Evolutionary conservation across 441 rosid genomes (phyloP).

Genomic region (Aquilaria agallochum): DNA sequence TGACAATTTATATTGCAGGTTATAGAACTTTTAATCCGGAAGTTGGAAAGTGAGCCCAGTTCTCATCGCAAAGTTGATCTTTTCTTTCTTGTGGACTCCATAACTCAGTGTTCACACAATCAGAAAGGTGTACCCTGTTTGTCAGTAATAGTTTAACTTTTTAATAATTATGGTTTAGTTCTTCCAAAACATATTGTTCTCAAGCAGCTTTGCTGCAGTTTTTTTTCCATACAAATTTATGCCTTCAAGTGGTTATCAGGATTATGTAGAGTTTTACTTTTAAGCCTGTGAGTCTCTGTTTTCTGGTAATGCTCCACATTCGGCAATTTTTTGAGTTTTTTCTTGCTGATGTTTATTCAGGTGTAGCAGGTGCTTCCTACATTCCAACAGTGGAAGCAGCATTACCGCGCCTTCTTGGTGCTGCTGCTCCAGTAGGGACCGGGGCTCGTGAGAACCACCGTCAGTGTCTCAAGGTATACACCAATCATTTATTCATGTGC

Average conservation of each 20-base stretch:
- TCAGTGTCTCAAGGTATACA: constrained; percentile 76
- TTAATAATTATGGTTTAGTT: no score
- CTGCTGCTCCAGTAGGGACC: constrained; percentile 81
- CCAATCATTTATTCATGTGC: neutral
- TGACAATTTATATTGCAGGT: constrained; percentile 42
- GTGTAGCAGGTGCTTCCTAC: constrained; percentile 85
- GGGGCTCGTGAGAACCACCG: constrained; percentile 87
- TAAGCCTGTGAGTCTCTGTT: no score
- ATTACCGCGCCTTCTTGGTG: constrained; percentile 83
- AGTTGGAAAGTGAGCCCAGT: constrained; percentile 82
- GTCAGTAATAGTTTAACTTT: no score
- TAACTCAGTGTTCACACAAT: constrained; percentile 86
- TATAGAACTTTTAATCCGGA: constrained; percentile 79
- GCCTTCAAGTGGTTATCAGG: neutral
- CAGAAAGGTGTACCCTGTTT: constrained; percentile 61
- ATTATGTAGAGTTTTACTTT: no score
- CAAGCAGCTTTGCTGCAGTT: no score
- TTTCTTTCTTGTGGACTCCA: constrained; percentile 90
- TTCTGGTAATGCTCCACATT: neutral
- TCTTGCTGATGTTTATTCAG: constrained; percentile 27
- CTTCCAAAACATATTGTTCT: no score
- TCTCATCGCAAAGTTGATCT: constrained; percentile 81
- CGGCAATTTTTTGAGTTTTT: constrained; percentile 4
- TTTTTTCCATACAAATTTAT: no score
- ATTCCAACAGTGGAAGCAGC: constrained; percentile 85